Percentiles rank a stretch among this genome's conserved stretches.
These are phyloP conservation scores for Penstemon eatonii DNA, from an alignment of 257 asterid species.

Conservation along the genomic window DNA sequence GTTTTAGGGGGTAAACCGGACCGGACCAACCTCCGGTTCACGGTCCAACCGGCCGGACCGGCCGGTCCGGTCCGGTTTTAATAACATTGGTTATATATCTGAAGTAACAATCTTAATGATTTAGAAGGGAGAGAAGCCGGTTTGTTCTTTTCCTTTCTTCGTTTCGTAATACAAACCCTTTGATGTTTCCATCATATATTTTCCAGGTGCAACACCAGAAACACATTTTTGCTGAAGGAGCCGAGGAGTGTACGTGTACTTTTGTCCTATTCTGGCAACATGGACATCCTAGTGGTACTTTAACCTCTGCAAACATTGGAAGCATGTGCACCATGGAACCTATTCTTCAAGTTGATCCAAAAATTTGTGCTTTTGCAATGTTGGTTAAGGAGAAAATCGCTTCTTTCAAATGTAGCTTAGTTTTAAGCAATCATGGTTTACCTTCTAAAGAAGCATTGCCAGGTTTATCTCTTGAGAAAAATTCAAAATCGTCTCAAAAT, in stretches of 20 bases:
- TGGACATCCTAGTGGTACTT: slow-evolving; percentile 47
- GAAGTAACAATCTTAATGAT: slow-evolving; percentile 2
- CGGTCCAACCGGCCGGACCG: too few relatives aligned
- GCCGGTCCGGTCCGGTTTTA: too few relatives aligned
- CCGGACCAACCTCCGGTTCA: too few relatives aligned
- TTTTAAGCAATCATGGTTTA: background rate
- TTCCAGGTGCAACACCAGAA: slow-evolving; percentile 43
- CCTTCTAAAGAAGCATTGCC: slow-evolving; percentile 1
- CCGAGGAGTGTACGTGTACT: slow-evolving; percentile 59
- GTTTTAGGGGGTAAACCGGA: too few relatives aligned
- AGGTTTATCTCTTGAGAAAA: background rate
- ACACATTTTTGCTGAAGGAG: slow-evolving; percentile 43
- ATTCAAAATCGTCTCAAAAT: slow-evolving; percentile 18
- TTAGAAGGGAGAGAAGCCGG: slow-evolving; percentile 3
- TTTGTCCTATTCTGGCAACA: slow-evolving; percentile 55
- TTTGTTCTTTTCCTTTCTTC: slow-evolving; percentile 2
- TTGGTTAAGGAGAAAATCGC: slow-evolving; percentile 41
- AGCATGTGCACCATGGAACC: slow-evolving; percentile 36
- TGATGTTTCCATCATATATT: slow-evolving; percentile 18
- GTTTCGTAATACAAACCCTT: slow-evolving; percentile 11
- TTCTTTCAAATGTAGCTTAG: slow-evolving; percentile 12
- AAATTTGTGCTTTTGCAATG: slow-evolving; percentile 39
- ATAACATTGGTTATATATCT: too few relatives aligned
- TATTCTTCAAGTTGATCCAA: slow-evolving; percentile 36
- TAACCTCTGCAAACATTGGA: slow-evolving; percentile 34